Conservation (phyloP, 2,329 filamentous ascomycete species). For the Botrytis deweyae region DNA sequence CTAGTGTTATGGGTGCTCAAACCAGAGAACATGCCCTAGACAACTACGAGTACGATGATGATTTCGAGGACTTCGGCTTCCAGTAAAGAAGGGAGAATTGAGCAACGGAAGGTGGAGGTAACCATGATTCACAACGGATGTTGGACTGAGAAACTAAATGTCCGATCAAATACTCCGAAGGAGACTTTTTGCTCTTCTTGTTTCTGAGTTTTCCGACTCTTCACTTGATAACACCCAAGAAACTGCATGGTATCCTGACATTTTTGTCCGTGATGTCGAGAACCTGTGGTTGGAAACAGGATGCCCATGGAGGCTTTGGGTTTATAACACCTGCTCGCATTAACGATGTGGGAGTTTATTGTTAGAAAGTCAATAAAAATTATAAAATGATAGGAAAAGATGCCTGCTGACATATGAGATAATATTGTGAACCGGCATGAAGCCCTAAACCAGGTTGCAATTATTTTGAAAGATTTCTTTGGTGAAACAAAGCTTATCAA, state of each 20-base stretch:
- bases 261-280: not conserved
- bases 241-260: no score
- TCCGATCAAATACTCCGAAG: no score
- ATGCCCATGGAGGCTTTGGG: not conserved
- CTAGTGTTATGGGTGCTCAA: not conserved
- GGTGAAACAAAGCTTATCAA: not conserved
- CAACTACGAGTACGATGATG: not conserved
- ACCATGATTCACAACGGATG: no score
- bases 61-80: rapidly evolving
- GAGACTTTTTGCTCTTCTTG: not conserved
- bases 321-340: no score
- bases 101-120: rapidly evolving
- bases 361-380: not conserved
- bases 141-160: no score
- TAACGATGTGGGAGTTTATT: not conserved
- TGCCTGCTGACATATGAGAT: not conserved
- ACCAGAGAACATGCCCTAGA: no score
- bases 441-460: no score
- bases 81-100: not conserved
- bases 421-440: not conserved
- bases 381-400: not conserved
- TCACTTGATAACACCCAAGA: no score
- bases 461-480: not conserved
- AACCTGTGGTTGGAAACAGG: rapidly evolving
- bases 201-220: not conserved